A percentile compares a stretch with the other conserved stretches of the same genome.
Evolutionary conservation across 1,139 yeast genomes (phyloP).

Genomic region (Kodamaea arcana): DNA sequence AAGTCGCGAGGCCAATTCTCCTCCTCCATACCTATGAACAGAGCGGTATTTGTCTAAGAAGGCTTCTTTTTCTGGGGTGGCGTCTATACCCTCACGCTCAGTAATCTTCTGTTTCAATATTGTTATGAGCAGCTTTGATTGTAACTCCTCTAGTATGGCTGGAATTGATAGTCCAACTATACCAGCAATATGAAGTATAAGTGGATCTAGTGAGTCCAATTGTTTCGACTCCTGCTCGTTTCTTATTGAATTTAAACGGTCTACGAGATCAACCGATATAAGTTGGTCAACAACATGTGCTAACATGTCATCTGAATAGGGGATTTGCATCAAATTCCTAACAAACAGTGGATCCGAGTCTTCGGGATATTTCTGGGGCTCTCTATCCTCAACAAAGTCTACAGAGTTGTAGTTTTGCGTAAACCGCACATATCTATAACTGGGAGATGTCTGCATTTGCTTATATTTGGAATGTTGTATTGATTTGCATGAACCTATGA

Average conservation of each 20-base stretch:
- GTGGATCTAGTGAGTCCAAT: neutral
- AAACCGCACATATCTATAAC: neutral
- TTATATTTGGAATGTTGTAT: too few relatives aligned
- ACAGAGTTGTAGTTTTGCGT: neutral
- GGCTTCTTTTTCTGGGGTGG: neutral
- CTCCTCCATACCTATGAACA: slow-evolving; percentile 1
- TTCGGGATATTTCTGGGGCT: neutral
- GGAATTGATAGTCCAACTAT: slow-evolving; percentile 4
- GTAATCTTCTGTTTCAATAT: slow-evolving; percentile 2
- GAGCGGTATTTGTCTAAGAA: slow-evolving; percentile 2
- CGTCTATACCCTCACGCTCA: neutral
- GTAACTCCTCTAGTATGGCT: neutral
- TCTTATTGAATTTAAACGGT: too few relatives aligned
- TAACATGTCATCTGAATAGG: slow-evolving; percentile 1
- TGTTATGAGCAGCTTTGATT: slow-evolving; percentile 3
- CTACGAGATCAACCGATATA: too few relatives aligned
- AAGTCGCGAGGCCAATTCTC: slow-evolving; percentile 3
- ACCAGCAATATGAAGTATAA: slow-evolving; percentile 7
- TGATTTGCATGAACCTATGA: too few relatives aligned
- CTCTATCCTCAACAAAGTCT: neutral
- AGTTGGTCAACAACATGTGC: slow-evolving; percentile 1
- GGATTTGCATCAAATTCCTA: neutral
- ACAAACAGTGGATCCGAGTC: neutral
- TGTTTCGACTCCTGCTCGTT: neutral
- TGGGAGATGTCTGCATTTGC: too few relatives aligned